A percentile compares a stretch with the other conserved stretches of the same genome.
Evolutionary conservation across 164 flowering plant genomes (phyloP).

Genomic region (Dillenia suffruticosa): DNA sequence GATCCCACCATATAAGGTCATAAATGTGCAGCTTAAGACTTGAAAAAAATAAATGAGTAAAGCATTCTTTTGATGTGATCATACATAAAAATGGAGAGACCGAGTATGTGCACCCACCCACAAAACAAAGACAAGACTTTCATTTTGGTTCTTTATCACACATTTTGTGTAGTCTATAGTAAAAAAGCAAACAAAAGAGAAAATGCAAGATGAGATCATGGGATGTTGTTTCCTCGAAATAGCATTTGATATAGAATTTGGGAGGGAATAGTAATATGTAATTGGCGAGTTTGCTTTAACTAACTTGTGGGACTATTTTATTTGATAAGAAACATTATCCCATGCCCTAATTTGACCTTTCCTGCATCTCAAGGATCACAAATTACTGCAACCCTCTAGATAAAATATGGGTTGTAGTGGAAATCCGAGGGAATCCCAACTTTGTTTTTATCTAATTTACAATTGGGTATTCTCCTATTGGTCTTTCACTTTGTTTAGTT

Average conservation of each 20-base stretch:
- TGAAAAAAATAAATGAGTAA: not conserved
- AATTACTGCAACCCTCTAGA: slow-evolving; percentile 3
- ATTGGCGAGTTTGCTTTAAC: slow-evolving; percentile 22
- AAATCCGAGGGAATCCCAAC: slow-evolving; percentile 31
- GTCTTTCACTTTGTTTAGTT: too few species aligned
- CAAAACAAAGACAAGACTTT: not conserved
- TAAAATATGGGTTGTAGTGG: slow-evolving; percentile 23
- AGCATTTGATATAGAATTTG: not conserved
- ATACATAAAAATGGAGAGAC: not conserved
- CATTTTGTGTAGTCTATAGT: too few species aligned
- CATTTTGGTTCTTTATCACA: too few species aligned
- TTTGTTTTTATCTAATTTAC: not conserved
- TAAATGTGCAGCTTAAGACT: not conserved
- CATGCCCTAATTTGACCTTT: slow-evolving; percentile 25
- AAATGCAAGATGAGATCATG: too few species aligned
- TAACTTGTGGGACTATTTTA: slow-evolving; percentile 10
- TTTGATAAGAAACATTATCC: not conserved
- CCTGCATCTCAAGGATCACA: slow-evolving; percentile 24
- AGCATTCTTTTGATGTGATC: slow-evolving; percentile 14
- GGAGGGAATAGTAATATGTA: too few species aligned
- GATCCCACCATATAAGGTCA: slow-evolving; percentile 22
- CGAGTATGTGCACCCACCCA: slow-evolving; percentile 6
- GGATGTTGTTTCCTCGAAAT: not conserved
- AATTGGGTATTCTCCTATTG: too few species aligned
- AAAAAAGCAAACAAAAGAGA: too few species aligned